Base-by-base conservation (phyloP, 1,284 basidiomycete genomes). In the Ganoderma meredithae region DNA sequence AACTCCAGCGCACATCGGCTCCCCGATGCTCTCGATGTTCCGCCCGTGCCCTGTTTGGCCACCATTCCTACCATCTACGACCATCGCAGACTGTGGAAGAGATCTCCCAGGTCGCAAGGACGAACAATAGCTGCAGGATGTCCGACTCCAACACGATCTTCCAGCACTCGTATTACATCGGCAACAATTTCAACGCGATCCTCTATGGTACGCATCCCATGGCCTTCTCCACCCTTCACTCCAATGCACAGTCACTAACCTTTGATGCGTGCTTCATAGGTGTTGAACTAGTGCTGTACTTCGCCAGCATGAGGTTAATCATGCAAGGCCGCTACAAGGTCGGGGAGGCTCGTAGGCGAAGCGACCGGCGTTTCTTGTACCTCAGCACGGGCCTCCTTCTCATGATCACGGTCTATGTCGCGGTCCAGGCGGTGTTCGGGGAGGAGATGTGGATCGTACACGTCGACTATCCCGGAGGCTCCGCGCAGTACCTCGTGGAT, bases 401-500 rank as follows among this genome's bases (percentile, higher is more conserved):
- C 33, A 65, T 73, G 56, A 72, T 65, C 67, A 73, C 73, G 12
- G 67, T 72, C 22, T 71, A 71, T 55, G 47, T 72, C 43, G 69
- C 73, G 22, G 65, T 66, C 1, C 62, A 73, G 31, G 67, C 69
- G 17, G 68, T 72, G 2, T 75, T 75, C 62, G 73, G 73, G 9
- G 65, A 72, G 56, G 68, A 71, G 47, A 72, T 73, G 71, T 75
- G 73, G 73, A 69, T 75, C 43, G 67, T 70, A 10, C 63, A 75
- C 52, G 55, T 36, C 13, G 60, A 70, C 36, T 64, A 59, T 15
- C 71, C 71, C 2, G 73, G 71, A 33, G 73, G 72, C 1, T 44
- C 66, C 13, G 40, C 52, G 1, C 63, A 53, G 31, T 75, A 65
- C 39, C 58, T 75, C 36, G 63, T 49, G 3, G 66, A 63, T 25